phyloP scores from a whole-genome alignment of 805 yeast species.

The Metschnikowia kofuensis region DNA sequence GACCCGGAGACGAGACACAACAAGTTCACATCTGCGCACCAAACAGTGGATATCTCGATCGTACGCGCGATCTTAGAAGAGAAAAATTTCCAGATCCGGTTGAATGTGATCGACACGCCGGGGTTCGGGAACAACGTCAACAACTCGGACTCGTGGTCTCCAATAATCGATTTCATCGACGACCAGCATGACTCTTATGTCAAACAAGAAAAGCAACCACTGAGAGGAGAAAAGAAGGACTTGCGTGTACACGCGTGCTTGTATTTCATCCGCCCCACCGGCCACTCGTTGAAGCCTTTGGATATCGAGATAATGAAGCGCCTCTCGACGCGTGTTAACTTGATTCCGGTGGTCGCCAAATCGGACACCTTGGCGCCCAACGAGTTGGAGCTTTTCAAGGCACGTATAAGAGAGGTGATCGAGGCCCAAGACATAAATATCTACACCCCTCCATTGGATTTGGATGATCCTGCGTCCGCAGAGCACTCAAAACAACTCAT shows the following conservation, averaged over 20 bases:
- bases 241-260: conserved; percentile 87
- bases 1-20: conserved; percentile 55
- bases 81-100: conserved; percentile 70
- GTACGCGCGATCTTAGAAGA: conserved; percentile 81
- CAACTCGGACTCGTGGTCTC: conserved; percentile 82
- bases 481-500: conserved; percentile 79
- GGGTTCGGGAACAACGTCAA: conserved; percentile 92
- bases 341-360: conserved; percentile 87
- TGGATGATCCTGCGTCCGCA: conserved; percentile 69
- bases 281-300: conserved; percentile 80
- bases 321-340: conserved; percentile 73
- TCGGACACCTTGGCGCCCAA: conserved; percentile 77
- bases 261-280: conserved; percentile 89
- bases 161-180: conserved; percentile 83
- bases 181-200: conserved; percentile 85
- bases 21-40: conserved; percentile 51
- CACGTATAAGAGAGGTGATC: conserved; percentile 76
- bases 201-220: conserved; percentile 94
- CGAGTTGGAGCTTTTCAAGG: conserved; percentile 67
- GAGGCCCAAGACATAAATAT: conserved; percentile 81
- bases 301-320: conserved; percentile 89
- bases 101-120: conserved; percentile 87
- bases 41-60: conserved; percentile 77
- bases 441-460: conserved; percentile 79
- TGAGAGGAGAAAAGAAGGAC: conserved; percentile 63